These are phyloP conservation scores for Eucalyptus polyanthemos DNA, from an alignment of 345 rosid genomes.

Conservation along the genomic window DNA sequence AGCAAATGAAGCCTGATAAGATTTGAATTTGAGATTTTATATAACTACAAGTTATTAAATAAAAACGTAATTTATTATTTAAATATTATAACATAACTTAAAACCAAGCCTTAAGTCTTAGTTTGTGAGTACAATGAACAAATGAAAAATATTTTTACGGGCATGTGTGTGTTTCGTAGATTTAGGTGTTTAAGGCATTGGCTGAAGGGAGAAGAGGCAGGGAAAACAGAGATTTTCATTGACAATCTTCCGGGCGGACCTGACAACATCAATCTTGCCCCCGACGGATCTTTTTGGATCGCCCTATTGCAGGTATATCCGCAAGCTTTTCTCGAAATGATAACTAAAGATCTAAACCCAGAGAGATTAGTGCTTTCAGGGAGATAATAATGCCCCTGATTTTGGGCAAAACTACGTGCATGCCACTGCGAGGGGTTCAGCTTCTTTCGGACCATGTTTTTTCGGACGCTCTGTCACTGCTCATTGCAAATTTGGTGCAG, in stretches of 20 bases:
- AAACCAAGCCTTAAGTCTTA: too few relatives aligned
- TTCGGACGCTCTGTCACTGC: not conserved
- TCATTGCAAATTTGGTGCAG: not conserved
- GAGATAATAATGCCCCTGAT: not conserved
- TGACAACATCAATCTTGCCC: slow-evolving; percentile 43
- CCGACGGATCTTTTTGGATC: slow-evolving; percentile 53
- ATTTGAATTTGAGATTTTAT: too few relatives aligned
- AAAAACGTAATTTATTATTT: too few relatives aligned
- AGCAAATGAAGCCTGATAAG: too few relatives aligned
- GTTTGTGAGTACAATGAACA: too few relatives aligned
- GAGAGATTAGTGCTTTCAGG: not conserved
- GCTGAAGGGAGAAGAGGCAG: slow-evolving; percentile 21
- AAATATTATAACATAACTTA: too few relatives aligned
- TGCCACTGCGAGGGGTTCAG: not conserved
- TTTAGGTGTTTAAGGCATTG: slow-evolving; percentile 33
- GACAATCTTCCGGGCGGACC: slow-evolving; percentile 41
- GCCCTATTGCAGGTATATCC: slow-evolving; percentile 12
- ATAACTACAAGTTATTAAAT: too few relatives aligned
- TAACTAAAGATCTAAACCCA: not conserved
- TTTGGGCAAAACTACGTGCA: not conserved
- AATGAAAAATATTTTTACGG: not conserved
- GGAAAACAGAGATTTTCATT: slow-evolving; percentile 21
- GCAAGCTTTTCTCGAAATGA: not conserved
- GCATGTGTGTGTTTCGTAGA: not conserved
- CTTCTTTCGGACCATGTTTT: not conserved